phyloP scores from a whole-genome alignment of 192 early-diverging fungal species.

The Backusella tuberculispora region DNA sequence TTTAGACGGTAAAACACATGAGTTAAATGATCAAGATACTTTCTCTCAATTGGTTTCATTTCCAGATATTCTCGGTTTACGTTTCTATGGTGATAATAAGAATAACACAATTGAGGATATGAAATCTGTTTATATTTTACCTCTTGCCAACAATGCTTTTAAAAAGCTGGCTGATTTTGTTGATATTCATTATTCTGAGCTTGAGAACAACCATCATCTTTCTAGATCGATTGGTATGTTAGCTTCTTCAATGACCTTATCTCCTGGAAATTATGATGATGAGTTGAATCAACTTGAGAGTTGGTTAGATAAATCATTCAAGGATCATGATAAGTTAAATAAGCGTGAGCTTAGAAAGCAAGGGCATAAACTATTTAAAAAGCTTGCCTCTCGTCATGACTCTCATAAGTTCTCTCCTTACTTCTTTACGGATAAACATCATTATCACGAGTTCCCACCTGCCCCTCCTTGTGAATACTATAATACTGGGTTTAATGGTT shows the following conservation, averaged over 20 bases:
- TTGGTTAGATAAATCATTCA: neutral
- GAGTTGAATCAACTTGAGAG: neutral
- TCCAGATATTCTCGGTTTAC: constrained; percentile 2
- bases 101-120: neutral
- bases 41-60: neutral
- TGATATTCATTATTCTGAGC: neutral
- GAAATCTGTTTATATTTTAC: constrained; percentile 3
- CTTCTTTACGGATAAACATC: neutral
- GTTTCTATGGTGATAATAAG: neutral
- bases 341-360: neutral
- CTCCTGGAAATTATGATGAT: neutral
- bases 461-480: neutral
- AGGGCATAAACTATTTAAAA: neutral
- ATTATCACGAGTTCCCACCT: neutral
- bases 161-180: neutral
- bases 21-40: neutral
- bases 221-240: neutral
- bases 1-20: neutral
- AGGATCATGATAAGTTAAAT: neutral
- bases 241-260: constrained; percentile 3
- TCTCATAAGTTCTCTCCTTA: neutral
- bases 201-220: neutral
- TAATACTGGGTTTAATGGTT: neutral
- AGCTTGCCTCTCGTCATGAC: neutral
- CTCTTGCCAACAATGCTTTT: constrained; percentile 4